A percentile compares a stretch with the other conserved stretches of the same genome.
Conservation (phyloP, 176 grass and related monocot species). For the Ensete glaucum region DNA sequence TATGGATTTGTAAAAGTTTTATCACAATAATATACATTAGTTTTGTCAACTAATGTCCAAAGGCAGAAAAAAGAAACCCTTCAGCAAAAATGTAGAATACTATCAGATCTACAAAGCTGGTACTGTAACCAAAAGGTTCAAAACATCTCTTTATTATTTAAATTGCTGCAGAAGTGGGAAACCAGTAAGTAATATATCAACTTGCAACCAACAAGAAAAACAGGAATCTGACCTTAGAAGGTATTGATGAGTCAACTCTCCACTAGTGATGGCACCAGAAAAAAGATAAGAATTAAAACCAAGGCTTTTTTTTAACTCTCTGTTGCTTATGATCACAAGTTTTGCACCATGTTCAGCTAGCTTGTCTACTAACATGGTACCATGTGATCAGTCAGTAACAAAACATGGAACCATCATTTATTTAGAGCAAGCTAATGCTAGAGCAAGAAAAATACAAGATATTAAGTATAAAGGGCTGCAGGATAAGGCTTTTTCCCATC, state of each 20-base stretch:
- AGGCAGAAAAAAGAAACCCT: neutral
- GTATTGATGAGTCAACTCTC: conserved; percentile 76
- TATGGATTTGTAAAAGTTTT: too few species aligned
- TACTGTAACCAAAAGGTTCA: too few species aligned
- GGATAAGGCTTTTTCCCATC: conserved; percentile 97
- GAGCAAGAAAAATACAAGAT: conserved; percentile 17
- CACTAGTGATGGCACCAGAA: conserved; percentile 67
- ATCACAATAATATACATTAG: too few species aligned
- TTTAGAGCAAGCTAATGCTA: neutral
- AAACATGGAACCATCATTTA: neutral
- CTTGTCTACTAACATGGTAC: conserved; percentile 59
- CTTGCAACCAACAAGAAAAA: conserved; percentile 1
- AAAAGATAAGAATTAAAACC: conserved; percentile 67
- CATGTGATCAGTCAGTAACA: conserved; percentile 5
- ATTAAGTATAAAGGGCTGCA: conserved; percentile 67
- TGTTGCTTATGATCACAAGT: conserved; percentile 94
- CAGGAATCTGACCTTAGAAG: conserved; percentile 45
- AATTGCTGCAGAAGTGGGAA: neutral
- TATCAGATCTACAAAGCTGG: neutral
- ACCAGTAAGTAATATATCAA: neutral
- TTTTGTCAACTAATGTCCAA: too few species aligned
- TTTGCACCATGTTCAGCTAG: conserved; percentile 56
- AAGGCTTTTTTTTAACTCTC: conserved; percentile 40
- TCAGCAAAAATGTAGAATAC: neutral
- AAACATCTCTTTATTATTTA: neutral